phyloP scores from a whole-genome alignment of 768 basidiomycete genomes.

The Hydnomerulius pinastri region DNA sequence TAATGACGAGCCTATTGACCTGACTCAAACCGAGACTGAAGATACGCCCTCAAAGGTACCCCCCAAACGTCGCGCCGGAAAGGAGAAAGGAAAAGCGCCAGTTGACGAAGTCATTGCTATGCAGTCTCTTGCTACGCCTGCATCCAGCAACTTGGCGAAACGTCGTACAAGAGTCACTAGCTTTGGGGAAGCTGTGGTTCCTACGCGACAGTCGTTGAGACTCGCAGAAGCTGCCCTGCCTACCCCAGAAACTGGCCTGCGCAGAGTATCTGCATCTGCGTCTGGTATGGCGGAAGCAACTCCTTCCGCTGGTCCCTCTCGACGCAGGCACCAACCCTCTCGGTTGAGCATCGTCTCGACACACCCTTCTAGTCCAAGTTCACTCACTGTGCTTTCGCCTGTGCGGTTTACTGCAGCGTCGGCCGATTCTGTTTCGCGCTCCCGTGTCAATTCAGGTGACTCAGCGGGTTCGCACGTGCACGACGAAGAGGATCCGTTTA shows the following conservation, averaged over 20 bases:
- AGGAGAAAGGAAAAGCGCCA: not conserved
- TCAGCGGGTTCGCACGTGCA: slow-evolving; percentile 2
- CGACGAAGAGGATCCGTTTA: not conserved
- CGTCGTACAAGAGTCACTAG: not conserved
- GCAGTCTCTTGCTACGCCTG: slow-evolving; percentile 13
- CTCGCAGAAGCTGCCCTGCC: slow-evolving; percentile 3
- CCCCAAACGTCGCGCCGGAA: not conserved
- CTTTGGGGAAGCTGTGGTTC: not conserved
- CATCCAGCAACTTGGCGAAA: slow-evolving; percentile 6
- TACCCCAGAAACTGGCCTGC: slow-evolving; percentile 19
- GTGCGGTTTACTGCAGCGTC: not conserved
- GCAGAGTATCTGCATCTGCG: not conserved
- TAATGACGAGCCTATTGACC: slow-evolving; percentile 7
- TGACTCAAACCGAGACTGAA: slow-evolving; percentile 1
- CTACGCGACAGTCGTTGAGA: not conserved
- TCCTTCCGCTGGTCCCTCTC: slow-evolving; percentile 3
- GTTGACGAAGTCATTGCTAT: not conserved
- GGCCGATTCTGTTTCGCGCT: not conserved
- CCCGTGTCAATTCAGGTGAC: not conserved
- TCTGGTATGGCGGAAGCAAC: not conserved
- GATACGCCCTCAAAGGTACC: slow-evolving; percentile 1
- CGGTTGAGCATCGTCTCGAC: not conserved
- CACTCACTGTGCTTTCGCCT: not conserved
- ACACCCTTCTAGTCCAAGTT: not conserved
- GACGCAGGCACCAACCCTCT: not conserved